phyloP scores from a whole-genome alignment of 208 protist genomes.

The Wallacemonas sp. region DNA sequence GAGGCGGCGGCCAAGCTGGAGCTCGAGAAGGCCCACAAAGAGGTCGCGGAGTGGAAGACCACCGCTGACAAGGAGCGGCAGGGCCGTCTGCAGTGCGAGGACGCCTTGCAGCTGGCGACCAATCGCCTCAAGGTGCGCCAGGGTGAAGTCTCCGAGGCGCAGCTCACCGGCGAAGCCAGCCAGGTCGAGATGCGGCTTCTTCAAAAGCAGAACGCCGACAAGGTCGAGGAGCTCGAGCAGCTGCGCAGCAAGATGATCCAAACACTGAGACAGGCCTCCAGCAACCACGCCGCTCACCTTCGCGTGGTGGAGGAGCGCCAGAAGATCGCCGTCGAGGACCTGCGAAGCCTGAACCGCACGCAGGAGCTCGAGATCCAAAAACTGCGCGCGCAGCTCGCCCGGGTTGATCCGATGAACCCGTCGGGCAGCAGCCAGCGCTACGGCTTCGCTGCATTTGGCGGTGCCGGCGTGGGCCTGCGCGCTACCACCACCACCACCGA shows the following conservation, averaged over 20 bases:
- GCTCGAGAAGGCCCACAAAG: constrained; percentile 8
- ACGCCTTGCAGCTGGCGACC: constrained; percentile 25
- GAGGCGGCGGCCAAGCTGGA: constrained; percentile 30
- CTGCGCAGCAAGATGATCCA: constrained; percentile 66
- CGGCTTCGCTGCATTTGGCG: background rate
- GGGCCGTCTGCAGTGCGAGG: constrained; percentile 23
- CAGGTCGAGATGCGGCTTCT: constrained; percentile 61
- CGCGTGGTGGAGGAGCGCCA: constrained; percentile 82
- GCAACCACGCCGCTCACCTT: constrained; percentile 82
- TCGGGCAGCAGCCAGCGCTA: constrained; percentile 19
- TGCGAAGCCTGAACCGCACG: constrained; percentile 50
- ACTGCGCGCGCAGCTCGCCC: constrained; percentile 71
- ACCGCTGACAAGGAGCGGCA: constrained; percentile 18
- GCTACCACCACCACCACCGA: constrained; percentile 45
- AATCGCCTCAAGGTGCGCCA: constrained; percentile 22
- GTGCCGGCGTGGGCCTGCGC: background rate
- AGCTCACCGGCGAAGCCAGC: constrained; percentile 36
- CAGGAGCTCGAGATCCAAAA: constrained; percentile 73
- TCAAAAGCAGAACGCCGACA: constrained; percentile 61
- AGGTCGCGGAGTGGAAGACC: constrained; percentile 22
- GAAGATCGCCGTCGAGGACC: constrained; percentile 54
- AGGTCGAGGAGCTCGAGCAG: constrained; percentile 73
- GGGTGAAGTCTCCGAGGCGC: constrained; percentile 32
- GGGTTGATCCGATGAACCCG: constrained; percentile 41
- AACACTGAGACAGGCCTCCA: constrained; percentile 63